Conservation (phyloP, 306 rosid species). For the Quercus cerris region DNA sequence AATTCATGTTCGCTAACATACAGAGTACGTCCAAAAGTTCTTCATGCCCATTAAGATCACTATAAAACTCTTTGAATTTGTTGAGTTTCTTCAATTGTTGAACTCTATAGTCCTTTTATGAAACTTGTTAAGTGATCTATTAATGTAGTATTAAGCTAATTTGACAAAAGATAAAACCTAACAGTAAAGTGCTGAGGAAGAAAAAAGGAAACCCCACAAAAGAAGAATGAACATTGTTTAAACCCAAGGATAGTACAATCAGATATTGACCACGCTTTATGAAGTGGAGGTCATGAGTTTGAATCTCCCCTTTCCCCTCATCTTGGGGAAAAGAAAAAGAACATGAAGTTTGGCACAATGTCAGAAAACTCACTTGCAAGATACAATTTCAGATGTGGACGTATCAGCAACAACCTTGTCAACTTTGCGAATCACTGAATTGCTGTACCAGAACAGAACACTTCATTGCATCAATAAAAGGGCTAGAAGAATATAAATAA, state of each 20-base stretch:
- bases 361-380: conserved; percentile 63
- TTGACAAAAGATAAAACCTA: conserved; percentile 1
- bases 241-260: no score
- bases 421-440: conserved; percentile 69
- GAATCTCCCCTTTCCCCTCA: no score
- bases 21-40: neutral
- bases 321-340: no score
- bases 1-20: neutral
- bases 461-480: conserved; percentile 9
- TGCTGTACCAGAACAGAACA: conserved; percentile 51
- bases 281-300: no score
- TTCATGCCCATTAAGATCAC: neutral
- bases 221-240: neutral
- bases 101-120: neutral
- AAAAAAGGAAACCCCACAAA: neutral
- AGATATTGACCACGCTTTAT: no score
- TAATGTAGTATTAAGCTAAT: neutral
- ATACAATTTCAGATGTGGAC: conserved; percentile 59
- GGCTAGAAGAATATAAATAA: neutral
- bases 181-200: neutral
- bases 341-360: neutral
- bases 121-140: neutral
- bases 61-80: neutral
- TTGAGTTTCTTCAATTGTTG: neutral
- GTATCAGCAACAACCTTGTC: conserved; percentile 59